These are phyloP conservation scores for Syzygium aromaticum DNA, from an alignment of 345 rosid genomes.

Conservation along the genomic window DNA sequence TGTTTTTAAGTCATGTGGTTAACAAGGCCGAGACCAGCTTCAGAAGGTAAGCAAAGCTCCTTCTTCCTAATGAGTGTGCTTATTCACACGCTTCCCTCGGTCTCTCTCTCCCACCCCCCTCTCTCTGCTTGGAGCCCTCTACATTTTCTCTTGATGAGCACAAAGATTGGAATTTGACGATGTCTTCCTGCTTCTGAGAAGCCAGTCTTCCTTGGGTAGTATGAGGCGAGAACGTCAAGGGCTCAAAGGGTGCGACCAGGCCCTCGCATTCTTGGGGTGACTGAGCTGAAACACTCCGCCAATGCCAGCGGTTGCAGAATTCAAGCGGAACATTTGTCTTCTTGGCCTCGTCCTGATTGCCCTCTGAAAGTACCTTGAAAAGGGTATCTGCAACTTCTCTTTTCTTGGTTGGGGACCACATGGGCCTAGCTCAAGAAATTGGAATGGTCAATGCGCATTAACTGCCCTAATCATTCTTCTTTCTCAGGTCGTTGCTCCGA, in stretches of 20 bases:
- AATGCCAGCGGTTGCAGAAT: conserved; percentile 35
- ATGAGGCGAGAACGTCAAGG: background rate
- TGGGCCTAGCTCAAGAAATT: background rate
- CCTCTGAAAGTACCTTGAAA: conserved; percentile 33
- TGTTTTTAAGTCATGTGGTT: background rate
- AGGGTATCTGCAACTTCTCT: background rate
- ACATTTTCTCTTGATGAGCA: conserved; percentile 3
- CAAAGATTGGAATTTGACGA: conserved; percentile 52
- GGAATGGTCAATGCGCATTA: background rate
- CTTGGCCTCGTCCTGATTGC: conserved; percentile 25
- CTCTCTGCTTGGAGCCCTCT: conserved; percentile 1
- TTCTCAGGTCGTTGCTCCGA: background rate
- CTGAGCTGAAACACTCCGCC: conserved; percentile 23
- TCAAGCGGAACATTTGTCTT: conserved; percentile 25
- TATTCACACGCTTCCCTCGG: background rate
- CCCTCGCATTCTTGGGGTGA: conserved; percentile 13
- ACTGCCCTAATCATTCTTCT: background rate
- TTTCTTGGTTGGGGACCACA: background rate
- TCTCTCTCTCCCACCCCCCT: background rate
- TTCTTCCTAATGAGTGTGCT: background rate
- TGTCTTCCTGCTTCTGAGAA: conserved; percentile 34
- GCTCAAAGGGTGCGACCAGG: conserved; percentile 8
- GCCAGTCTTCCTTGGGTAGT: conserved; percentile 7
- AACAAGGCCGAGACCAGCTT: conserved; percentile 8
- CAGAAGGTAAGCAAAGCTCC: conserved; percentile 25